Base-by-base conservation (phyloP, 768 basidiomycete genomes). In the Podaxis sp. region DNA sequence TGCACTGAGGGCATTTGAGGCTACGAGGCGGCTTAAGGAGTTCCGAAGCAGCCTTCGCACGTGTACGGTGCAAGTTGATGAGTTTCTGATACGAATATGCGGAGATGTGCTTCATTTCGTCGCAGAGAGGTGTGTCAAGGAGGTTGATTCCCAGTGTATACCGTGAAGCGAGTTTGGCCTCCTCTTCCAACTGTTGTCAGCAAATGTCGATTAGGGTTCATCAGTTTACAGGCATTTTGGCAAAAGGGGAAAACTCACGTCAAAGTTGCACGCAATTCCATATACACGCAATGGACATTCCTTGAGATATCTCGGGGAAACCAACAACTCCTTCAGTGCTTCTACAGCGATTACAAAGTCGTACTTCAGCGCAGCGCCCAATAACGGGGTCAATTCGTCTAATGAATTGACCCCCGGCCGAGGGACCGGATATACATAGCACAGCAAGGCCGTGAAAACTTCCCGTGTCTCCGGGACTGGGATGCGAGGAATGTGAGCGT, bases 71-170 rank as follows among this genome's bases (percentile, higher is more conserved):
- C 22, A 90, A 79, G n/a, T 81, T 75, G 40, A 90, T 77, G 53
- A 91, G 82, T 7, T 80, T 84, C 67, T 88, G 85, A 67, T 89
- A 91, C 19, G 85, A 81, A 65, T 82, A 85, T 13, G 87, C 90
- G 2, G 84, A 80, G 68, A 91, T 87, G 71, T 83, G 76, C 67
- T 83, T 84, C 65, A 88, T 79, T 63, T 90, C 90, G 0, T 86
- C 85, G 49, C 77, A 82, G 3, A 87, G 77, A 0, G 86, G 82
- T 22, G 77, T 79, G 38, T 85, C 83, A 24, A 87, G 76, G 59
- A 90, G 71, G 60, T 84, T 79, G 28, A 80, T 71, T 56, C 70
- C 68, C 17, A 90, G 81, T 0, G 89, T 88, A 68, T 83, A 75
- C 13, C 73, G 76, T 12, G 89, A 89, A 4, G 89, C 88, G 46